A percentile compares a stretch with the other conserved stretches of the same genome.
Conservation (phyloP, 176 grass and related monocot species). For the Rhipidocladum racemiflorum region DNA sequence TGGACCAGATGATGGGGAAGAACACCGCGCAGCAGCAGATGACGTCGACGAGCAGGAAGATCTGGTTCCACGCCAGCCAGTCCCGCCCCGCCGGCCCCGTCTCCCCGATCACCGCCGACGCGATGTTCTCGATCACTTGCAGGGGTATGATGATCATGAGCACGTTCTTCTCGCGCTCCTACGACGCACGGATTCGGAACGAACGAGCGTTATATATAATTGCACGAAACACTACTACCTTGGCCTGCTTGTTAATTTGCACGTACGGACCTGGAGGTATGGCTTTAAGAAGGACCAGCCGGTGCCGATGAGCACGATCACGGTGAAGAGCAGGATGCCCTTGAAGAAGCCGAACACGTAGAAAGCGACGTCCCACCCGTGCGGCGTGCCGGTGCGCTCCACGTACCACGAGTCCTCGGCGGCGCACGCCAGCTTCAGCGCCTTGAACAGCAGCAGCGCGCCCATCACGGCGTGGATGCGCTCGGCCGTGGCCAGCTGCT, state of each 20-base stretch:
- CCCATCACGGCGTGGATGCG: conserved; percentile 50
- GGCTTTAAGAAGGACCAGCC: conserved; percentile 76
- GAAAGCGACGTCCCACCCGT: conserved; percentile 73
- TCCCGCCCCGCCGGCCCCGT: conserved; percentile 45
- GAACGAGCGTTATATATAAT: background rate
- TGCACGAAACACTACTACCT: background rate
- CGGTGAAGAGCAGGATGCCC: conserved; percentile 60
- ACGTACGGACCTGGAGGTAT: conserved; percentile 45
- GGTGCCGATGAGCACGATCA: conserved; percentile 72
- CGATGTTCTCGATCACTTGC: conserved; percentile 67
- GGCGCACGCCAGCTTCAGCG: conserved; percentile 57
- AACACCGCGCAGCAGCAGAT: conserved; percentile 59
- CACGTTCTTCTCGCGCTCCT: conserved; percentile 68
- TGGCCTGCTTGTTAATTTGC: background rate
- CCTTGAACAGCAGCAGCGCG: conserved; percentile 75
- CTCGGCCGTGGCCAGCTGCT: conserved; percentile 33
- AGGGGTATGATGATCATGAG: conserved; percentile 57
- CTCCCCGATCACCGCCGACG: conserved; percentile 57
- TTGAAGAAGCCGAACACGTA: conserved; percentile 74
- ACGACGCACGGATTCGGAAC: background rate
- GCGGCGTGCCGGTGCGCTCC: conserved; percentile 52
- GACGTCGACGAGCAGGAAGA: conserved; percentile 68
- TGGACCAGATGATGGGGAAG: conserved; percentile 73
- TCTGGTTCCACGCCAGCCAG: conserved; percentile 60
- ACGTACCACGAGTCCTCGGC: conserved; percentile 66